Evolutionary conservation across 2,329 filamentous ascomycete genomes (phyloP), one percentile per base, ranked within the genome.

Genomic region (Hypoxylon sp.): DNA sequence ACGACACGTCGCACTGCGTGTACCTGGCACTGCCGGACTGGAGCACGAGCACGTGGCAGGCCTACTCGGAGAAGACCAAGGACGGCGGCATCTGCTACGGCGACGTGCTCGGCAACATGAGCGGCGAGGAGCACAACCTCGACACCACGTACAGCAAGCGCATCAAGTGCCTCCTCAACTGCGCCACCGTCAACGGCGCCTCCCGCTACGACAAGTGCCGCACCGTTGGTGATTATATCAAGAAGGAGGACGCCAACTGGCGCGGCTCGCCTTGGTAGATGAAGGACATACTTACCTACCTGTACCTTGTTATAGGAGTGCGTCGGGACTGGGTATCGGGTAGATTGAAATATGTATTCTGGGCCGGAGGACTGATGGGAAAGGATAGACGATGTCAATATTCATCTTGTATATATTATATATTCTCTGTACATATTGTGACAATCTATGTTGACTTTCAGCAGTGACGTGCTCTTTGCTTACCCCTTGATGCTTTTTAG

Each of bases 91-190:
- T 46, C 3, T 31, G 26, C 41, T 45, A 11, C 4, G 41, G 41
- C 26, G 24, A 45, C 41, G 41, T 31, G 24, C 11, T 43, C 10
- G 40, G 40, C 21, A 43, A 43, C 21, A 24, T 45, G 9, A 17
- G n/a, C 24, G 41, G 41, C 24, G 41, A 45, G 41, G 15, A 45
- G 41, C 42, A 46, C 4, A 46, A 21, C 18, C 42, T 46, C 17
- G 42, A 46, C 13, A 29, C 2, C 4, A 33, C 42, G 1, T 46
- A 46, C 10, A 10, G 15, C n/a, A 46, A 46, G 23, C 42, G 42
- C 17, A 46, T 46, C 17, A 46, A 17, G 26, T 46, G 42, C 24
- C 26, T 46, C 2, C 42, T 43, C 11, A 29, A 43, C 41, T 43
- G 41, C 24, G 41, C 23, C 18, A 43, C 41, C 3, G 18, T 9